Conservation (phyloP, 345 rosid species). For the Salix exigua region DNA sequence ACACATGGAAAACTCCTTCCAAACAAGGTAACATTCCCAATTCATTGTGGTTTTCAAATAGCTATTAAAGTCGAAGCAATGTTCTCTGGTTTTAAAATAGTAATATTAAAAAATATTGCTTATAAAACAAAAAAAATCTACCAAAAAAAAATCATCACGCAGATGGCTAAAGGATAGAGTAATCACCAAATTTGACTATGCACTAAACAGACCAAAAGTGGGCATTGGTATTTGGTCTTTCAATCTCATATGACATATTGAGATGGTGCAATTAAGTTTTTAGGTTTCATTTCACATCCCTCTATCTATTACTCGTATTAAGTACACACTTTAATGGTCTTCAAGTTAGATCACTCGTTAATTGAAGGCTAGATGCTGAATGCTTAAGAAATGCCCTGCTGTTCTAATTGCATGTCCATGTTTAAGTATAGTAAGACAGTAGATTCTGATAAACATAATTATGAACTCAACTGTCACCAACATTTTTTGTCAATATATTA, state of each 20-base stretch:
- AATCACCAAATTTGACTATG: not conserved
- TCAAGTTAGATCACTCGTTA: not conserved
- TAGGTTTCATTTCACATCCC: not conserved
- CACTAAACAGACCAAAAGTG: not conserved
- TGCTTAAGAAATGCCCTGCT: no score
- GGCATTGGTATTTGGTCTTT: not conserved
- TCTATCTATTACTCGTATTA: not conserved
- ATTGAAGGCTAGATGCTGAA: not conserved
- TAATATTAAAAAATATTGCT: not conserved
- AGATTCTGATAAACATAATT: not conserved
- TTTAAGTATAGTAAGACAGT: no score
- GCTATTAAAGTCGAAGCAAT: no score
- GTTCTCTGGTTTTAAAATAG: no score
- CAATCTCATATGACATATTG: not conserved
- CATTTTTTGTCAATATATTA: not conserved
- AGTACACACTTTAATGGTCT: not conserved
- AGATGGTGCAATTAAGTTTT: not conserved
- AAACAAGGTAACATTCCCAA: no score
- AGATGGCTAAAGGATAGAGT: not conserved
- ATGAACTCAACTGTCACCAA: not conserved
- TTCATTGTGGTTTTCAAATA: no score
- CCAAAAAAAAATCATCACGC: not conserved
- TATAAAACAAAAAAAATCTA: not conserved
- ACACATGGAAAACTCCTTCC: no score
- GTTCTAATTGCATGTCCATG: no score